Base-by-base conservation (phyloP, 805 yeast species). In the Diddensiella transvaalensis region DNA sequence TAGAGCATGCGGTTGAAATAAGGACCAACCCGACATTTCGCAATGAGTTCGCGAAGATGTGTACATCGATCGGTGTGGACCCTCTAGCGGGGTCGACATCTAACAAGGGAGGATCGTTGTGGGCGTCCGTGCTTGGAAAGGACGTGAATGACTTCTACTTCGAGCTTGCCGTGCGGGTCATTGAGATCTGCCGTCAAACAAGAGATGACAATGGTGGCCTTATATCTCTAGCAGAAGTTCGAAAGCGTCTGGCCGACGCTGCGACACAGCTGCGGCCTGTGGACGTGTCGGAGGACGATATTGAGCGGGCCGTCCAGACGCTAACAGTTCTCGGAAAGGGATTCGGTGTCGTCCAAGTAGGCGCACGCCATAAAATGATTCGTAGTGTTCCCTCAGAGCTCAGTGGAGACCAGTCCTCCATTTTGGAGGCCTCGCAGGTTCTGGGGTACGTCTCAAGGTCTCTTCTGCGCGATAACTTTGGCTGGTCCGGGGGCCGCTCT, bases 151-250 rank as follows among this genome's bases (percentile, higher is more conserved):
- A 84, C 57, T 83, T 77, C 56, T 74, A 75, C 52, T 78, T 80
- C 51, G 88, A 84, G 35, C 66, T 91, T 17, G 80, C 87, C 2
- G 84, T 87, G 11, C 77, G 83, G 48, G 71, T 89, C 13, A 83
- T 89, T 11, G 96, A 89, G 58, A 71, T 83, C 2, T 86, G 95
- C 60, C 79, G 83, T 46, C 71, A 73, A 21, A 84, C 91, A 2
- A 68, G 83, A 54, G 82, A 77, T 48, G 68, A 82, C 51, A 90
- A 87, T 61, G 97, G 97, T 13, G 97, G 97, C 0, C 70, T 88
- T 11, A 76, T 89, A 19, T 71, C 86, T 0, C 69, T 87, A 22
- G 71, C 77, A 33, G 84, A 81, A 49, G 64, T 84, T 23, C 60
- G 72, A 17, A 60, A 60, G 3, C 57, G 68, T 11, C 60, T 71